Evolutionary conservation across 2,329 filamentous ascomycete species (phyloP), one percentile per base, ranked within the genome.

Genomic region (Botrytis galanthina): DNA sequence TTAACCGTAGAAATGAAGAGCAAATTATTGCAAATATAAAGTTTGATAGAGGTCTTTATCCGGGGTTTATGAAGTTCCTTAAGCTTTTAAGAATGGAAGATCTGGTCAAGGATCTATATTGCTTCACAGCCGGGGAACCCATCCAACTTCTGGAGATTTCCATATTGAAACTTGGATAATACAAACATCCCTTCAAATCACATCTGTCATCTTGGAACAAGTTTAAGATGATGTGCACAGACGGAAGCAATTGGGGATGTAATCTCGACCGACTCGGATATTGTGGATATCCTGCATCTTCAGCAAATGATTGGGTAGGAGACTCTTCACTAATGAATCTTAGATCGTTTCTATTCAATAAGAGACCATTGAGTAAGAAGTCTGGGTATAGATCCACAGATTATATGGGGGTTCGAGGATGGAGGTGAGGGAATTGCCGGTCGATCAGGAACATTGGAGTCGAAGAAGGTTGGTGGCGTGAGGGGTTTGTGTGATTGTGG

Each of bases 151-250:
- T n/a, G 60, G 35, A n/a, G 37, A 71, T 57, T 7, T 32, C 26
- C 32, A 57, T 66, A 44, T 59, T 44, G 60, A 71, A 63, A 71
- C 70, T 26, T 54, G 16, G 8, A 54, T 71, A 64, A 71, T 46
- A 71, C 70, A 71, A 54, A 64, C 35, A n/a, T 57, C 59, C n/a
- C 60, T n/a, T 66, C 70, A 71, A 32, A 20, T 66, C 35, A 71
- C 14, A n/a, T 42, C 60, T 54, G 60, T 12, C 46, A 71, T 44
- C 32, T 54, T 42, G 57, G 26, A 42, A 51, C 70, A 39, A 32
- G 70, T 64, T 54, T 54, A 42, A 71, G 70, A 71, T 62, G 12
- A 26, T 62, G 35, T 42, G 59, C 69, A 71, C 44, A 51, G 69
- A 71, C 18, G 18, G n/a, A 68, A 26, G 64, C 20, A n/a, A 54